Evolutionary conservation across 345 rosid species (phyloP).

Genomic region (Dipteronia dyeriana): DNA sequence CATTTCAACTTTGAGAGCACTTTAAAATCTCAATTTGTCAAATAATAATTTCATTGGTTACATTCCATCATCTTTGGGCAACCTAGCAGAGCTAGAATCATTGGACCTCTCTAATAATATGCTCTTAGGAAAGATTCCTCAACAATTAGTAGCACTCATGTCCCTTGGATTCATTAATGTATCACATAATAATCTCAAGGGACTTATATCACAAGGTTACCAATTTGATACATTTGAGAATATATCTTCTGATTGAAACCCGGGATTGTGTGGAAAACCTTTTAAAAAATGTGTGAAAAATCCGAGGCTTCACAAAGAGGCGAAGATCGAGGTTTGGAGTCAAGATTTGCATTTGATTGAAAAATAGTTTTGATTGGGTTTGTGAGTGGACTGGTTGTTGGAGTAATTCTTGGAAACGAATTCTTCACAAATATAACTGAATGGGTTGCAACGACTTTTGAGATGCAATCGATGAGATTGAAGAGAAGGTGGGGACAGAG

Average conservation of each 20-base stretch:
- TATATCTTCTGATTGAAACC: background rate
- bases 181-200: background rate
- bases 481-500: background rate
- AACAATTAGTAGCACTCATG: background rate
- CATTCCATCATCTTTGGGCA: background rate
- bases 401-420: conserved; percentile 18
- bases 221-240: background rate
- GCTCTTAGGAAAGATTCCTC: conserved; percentile 12
- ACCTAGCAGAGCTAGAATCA: background rate
- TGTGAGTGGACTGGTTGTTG: background rate
- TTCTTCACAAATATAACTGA: background rate
- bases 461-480: background rate
- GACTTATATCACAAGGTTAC: background rate
- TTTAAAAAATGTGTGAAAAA: background rate
- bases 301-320: background rate
- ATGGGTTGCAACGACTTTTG: conserved; percentile 13
- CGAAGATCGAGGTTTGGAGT: background rate
- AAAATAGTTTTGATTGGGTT: conserved; percentile 13
- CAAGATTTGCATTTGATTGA: conserved; percentile 10
- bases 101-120: conserved; percentile 12
- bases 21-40: too few species aligned
- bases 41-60: too few species aligned
- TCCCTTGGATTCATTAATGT: conserved; percentile 1
- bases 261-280: background rate
- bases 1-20: too few species aligned